Percentiles rank a stretch among this genome's conserved stretches.
phyloP scores from a whole-genome alignment of 2,329 filamentous ascomycete genomes.

The Verticillium alfalfae region DNA sequence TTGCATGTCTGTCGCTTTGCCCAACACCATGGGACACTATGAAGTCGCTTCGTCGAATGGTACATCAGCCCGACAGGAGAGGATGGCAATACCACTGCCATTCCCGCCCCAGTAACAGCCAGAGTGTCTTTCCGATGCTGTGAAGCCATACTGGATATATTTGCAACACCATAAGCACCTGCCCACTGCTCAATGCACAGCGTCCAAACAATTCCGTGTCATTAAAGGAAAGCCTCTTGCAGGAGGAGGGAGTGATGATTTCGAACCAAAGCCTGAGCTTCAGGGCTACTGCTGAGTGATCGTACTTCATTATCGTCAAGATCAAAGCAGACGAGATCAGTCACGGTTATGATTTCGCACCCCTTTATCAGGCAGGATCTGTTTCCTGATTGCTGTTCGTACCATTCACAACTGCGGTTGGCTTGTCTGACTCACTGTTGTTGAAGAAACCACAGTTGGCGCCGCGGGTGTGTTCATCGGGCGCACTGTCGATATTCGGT shows the following conservation, averaged over 20 bases:
- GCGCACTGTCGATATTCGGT: constrained; percentile 1
- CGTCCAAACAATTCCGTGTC: background rate
- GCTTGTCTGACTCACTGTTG: background rate
- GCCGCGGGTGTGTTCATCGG: background rate
- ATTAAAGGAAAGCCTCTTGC: background rate
- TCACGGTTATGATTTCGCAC: background rate
- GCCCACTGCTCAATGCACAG: background rate
- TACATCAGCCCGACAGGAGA: background rate
- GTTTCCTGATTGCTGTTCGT: background rate
- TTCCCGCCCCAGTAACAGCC: background rate
- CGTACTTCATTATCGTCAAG: background rate
- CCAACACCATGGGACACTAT: background rate
- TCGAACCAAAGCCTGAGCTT: background rate
- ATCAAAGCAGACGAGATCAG: background rate
- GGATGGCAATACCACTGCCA: background rate
- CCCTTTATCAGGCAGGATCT: background rate
- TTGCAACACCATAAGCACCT: background rate
- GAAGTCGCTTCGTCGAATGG: background rate
- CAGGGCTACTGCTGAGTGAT: background rate
- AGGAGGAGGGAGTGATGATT: background rate
- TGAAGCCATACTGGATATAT: background rate
- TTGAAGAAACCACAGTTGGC: background rate
- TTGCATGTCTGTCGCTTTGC: background rate
- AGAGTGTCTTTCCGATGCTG: background rate
- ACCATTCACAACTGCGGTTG: background rate